Conservation (phyloP, 225 moss, liverwort and hornwort species). For the Bryum argenteum region DNA sequence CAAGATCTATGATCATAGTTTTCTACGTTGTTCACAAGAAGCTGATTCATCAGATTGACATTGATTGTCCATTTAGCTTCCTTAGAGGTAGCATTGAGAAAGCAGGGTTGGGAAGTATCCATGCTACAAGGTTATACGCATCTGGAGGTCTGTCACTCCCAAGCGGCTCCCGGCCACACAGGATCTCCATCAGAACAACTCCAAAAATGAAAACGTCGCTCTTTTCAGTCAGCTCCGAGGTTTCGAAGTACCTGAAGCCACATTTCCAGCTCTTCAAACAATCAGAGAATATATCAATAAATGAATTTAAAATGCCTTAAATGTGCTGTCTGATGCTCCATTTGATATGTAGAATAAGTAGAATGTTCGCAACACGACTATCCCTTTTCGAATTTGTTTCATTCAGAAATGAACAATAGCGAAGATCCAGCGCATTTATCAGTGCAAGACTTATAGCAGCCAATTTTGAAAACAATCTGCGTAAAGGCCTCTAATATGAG, state of each 20-base stretch:
- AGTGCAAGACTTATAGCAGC: too few species aligned
- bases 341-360: slow-evolving; percentile 2
- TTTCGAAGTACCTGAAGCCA: slow-evolving; percentile 59
- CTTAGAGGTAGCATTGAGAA: slow-evolving; percentile 8
- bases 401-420: slow-evolving; percentile 6
- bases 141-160: slow-evolving; percentile 54
- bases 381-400: neutral
- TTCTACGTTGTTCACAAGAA: slow-evolving; percentile 1
- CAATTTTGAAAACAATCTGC: too few species aligned
- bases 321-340: neutral
- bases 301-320: neutral
- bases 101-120: slow-evolving; percentile 49
- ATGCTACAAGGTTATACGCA: slow-evolving; percentile 69
- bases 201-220: slow-evolving; percentile 88
- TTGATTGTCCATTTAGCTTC: neutral
- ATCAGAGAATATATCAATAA: neutral
- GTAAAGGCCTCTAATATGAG: slow-evolving; percentile 10
- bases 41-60: slow-evolving; percentile 1
- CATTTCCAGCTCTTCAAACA: slow-evolving; percentile 29
- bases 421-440: slow-evolving; percentile 7
- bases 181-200: slow-evolving; percentile 70
- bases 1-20: neutral
- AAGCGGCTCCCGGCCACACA: slow-evolving; percentile 77
- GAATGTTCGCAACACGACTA: slow-evolving; percentile 15
- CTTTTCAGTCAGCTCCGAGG: slow-evolving; percentile 62